Base-by-base conservation (phyloP, 2,329 filamentous ascomycete species). In the Phaeosphaeriaceae sp. region DNA sequence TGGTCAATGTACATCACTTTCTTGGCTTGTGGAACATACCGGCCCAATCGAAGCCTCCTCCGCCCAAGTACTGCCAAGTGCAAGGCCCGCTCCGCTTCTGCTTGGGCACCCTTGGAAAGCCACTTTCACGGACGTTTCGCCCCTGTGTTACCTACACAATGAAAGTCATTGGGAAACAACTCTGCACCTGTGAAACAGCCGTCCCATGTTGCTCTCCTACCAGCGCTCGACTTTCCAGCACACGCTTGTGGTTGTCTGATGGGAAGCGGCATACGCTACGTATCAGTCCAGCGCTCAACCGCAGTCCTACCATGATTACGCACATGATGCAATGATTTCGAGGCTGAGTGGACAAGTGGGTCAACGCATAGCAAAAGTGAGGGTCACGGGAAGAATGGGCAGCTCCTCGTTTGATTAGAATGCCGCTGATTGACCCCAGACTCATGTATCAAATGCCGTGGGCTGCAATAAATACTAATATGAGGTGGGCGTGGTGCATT, bases 1-100 rank as follows among this genome's bases (percentile, higher is more conserved):
- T 61, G 58, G 66, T 65, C 58, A 63, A 48, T 53, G 51, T 61
- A 31, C 52, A 52, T 44, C 50, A 46, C 48, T 45, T 56, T 54
- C 63, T 68, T 69, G 63, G 67, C 58, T 45, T 57, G 64, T 64
- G 59, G 58, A 56, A 62, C 62, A 48, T 57, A 59, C 66, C 60
- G 65, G 54, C 59, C 65, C 61, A 63, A 65, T 69, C 44, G 57
- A 51, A 48, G 25, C 53, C 36, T 51, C 60, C 47, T 64, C 61
- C 67, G 67, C 67, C 56, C 55, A 54, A 52, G 48, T 46, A 20
- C 24, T 53, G 68, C 68, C 65, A 68, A 69, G 66, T 42, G 40
- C 42, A 47, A 54, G 60, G 60, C 64, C 67, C 67, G 65, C 68
- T 69, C 66, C 66, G 68, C 68, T 61, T 62, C 46, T 47, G 48